Evolutionary conservation across 148 eudicot genomes (phyloP).

Genomic region (Suaeda aralocaspica): DNA sequence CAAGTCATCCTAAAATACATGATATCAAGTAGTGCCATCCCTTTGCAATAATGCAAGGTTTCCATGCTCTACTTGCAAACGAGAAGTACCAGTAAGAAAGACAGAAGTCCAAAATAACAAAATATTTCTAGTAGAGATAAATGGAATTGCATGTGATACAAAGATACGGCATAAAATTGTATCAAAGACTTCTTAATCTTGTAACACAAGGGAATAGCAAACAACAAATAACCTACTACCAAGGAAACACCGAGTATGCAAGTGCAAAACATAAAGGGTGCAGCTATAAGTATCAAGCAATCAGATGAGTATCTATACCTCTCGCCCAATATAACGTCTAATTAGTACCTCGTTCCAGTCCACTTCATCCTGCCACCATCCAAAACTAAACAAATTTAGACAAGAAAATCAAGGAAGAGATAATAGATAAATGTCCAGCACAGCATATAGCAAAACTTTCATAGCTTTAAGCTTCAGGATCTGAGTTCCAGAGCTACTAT

Average conservation of each 20-base stretch:
- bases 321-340: slow-evolving; percentile 69
- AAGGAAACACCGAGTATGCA: background rate
- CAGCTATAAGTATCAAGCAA: slow-evolving; percentile 2
- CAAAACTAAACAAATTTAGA: background rate
- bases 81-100: background rate
- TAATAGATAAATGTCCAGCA: background rate
- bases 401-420: background rate
- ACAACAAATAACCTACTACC: background rate
- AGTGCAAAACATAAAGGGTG: background rate
- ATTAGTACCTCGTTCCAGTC: slow-evolving; percentile 68
- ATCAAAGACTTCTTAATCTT: background rate
- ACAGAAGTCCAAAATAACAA: background rate
- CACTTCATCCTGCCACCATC: slow-evolving; percentile 65
- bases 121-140: background rate
- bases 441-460: background rate
- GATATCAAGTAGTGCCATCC: background rate
- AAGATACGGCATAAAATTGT: background rate
- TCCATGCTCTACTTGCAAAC: background rate
- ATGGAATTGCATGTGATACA: background rate
- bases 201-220: background rate
- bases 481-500: background rate
- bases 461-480: background rate
- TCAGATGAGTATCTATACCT: slow-evolving; percentile 40
- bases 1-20: background rate
- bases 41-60: background rate